Percentiles rank a stretch among this genome's conserved stretches.
These are phyloP conservation scores for Draba incana DNA, from an alignment of 345 rosid species.

Conservation along the genomic window DNA sequence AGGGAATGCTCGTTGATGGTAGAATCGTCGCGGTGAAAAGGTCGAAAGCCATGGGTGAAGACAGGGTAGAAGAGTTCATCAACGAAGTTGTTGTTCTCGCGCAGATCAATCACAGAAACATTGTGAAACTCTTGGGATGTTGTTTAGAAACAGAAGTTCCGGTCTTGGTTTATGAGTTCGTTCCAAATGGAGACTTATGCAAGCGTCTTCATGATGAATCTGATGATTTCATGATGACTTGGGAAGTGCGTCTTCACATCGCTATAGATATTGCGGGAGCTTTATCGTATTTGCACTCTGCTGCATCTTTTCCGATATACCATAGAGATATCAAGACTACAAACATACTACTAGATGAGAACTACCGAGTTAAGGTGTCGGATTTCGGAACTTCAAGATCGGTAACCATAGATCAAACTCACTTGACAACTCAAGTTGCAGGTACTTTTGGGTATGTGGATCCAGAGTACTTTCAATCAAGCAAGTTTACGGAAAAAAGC, in stretches of 20 bases:
- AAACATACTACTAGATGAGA: conserved; percentile 37
- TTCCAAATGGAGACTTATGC: conserved; percentile 35
- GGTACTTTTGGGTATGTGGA: conserved; percentile 55
- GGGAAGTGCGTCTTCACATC: conserved; percentile 32
- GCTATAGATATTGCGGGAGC: conserved; percentile 33
- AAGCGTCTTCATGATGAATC: conserved; percentile 35
- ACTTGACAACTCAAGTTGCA: conserved; percentile 42
- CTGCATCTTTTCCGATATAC: conserved; percentile 37
- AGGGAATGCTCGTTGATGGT: conserved; percentile 37
- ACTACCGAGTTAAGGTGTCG: conserved; percentile 36
- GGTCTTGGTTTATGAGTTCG: conserved; percentile 36
- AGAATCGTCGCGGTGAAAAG: conserved; percentile 36
- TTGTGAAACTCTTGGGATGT: conserved; percentile 42
- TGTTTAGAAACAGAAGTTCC: conserved; percentile 41
- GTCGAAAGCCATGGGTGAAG: conserved; percentile 32
- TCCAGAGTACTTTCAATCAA: conserved; percentile 51
- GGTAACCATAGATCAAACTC: conserved; percentile 34
- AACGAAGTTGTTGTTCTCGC: conserved; percentile 42
- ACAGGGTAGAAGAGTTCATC: conserved; percentile 42
- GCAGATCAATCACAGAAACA: conserved; percentile 39
- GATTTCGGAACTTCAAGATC: conserved; percentile 46
- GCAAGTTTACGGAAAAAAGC: conserved; percentile 40
- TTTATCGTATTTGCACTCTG: conserved; percentile 30
- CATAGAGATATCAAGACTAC: conserved; percentile 44
- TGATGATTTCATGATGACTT: conserved; percentile 31